These are phyloP conservation scores for Mucor saturninus DNA, from an alignment of 371 early-diverging fungal species.

Conservation along the genomic window DNA sequence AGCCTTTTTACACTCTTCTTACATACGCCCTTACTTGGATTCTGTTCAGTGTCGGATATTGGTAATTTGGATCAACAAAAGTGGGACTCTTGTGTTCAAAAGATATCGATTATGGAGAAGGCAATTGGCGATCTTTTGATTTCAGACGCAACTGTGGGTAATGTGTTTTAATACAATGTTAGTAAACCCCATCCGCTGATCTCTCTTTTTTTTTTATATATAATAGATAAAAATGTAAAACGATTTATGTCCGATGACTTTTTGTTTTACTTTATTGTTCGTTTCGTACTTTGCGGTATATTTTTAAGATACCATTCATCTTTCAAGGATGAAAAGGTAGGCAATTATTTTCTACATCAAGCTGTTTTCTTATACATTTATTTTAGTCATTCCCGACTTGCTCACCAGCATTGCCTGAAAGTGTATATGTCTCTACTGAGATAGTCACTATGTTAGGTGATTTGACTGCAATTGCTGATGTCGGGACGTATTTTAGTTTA, in stretches of 20 bases:
- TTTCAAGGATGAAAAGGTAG: constrained; percentile 69
- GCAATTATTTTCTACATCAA: neutral
- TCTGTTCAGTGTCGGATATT: constrained; percentile 73
- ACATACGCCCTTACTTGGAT: constrained; percentile 79
- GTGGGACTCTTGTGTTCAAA: constrained; percentile 63
- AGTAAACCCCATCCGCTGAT: constrained; percentile 3
- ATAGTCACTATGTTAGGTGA: constrained; percentile 47
- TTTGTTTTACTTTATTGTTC: constrained; percentile 82
- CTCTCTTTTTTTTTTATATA: neutral
- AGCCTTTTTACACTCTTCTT: constrained; percentile 92
- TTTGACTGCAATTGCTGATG: constrained; percentile 45
- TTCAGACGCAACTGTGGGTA: constrained; percentile 54
- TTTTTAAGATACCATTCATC: constrained; percentile 67
- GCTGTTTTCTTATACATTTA: neutral
- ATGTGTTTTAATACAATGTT: neutral
- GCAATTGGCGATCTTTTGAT: constrained; percentile 59
- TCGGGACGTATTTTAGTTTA: constrained; percentile 50
- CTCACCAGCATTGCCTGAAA: constrained; percentile 45
- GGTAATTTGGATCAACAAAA: constrained; percentile 58
- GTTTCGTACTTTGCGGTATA: constrained; percentile 79
- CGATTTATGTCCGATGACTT: constrained; percentile 90
- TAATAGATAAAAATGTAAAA: constrained; percentile 60
- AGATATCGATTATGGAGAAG: constrained; percentile 56
- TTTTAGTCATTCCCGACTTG: constrained; percentile 35
- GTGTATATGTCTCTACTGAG: constrained; percentile 38